Base-by-base conservation (phyloP, 805 yeast species). In the Ogataea zsoltii region DNA sequence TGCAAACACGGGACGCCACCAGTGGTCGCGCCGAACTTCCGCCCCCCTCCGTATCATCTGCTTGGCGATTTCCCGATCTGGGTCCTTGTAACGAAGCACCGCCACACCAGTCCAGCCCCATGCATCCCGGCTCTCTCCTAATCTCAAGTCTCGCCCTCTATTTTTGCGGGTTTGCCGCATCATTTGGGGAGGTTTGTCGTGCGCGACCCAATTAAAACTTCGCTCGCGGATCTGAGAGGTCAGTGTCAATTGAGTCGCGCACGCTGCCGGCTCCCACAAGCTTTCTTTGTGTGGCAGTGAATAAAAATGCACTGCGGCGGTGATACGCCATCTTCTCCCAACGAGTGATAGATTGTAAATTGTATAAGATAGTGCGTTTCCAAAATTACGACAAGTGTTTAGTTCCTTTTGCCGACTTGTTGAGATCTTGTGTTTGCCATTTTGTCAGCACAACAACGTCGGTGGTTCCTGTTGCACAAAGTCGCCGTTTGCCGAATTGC, bases 251-350 rank as follows among this genome's bases (percentile, higher is more conserved):
- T 21, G 30, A 2, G 38, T 35, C 4, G 10, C 38, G 38, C 38
- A 35, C 38, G 38, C 19, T 26, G 19, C 18, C 10, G 28, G 17
- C 10, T 12, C 29, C 9, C 25, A 9, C 25, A 5, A 21, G 25
- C 13, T 11, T 26, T n/a, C n/a, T 7, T 26, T 21, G 17, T 35
- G 38, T 35, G 38, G 38, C 38, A 25, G 38, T 23, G 30, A n/a
- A 37, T 11, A 28, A 28, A 12, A 17, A 11, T 36, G 15, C 16
- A 25, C 16, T 37, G 40, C 40, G 40, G 40, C 40, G 29, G 40
- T 37, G 40, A 37, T 37, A 37, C 40, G 40, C 31, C 40, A 37
- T 37, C 7, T 37, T 37, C 11, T 28, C 31, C 19, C 33, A 37
- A 32, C 40, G 40, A 37, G 40, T 13, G 31, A 37, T 37, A 15